These are phyloP conservation scores for Pistacia integerrima DNA, from an alignment of 345 rosid genomes.

Conservation along the genomic window DNA sequence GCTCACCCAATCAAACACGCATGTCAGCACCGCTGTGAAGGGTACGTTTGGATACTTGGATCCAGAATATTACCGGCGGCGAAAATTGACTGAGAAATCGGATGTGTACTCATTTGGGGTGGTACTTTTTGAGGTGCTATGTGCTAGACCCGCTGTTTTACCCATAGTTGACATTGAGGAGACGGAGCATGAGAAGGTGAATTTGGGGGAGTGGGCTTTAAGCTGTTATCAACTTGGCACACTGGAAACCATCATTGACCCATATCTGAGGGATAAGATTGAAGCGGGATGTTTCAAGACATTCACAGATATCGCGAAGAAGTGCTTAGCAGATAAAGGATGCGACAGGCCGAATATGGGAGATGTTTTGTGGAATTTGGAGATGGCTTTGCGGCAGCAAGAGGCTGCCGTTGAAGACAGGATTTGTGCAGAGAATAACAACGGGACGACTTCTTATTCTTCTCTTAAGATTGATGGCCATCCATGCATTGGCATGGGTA, in stretches of 20 bases:
- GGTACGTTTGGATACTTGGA: conserved; percentile 45
- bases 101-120: conserved; percentile 42
- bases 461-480: not conserved
- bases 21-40: conserved; percentile 40
- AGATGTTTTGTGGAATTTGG: conserved; percentile 29
- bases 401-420: not conserved
- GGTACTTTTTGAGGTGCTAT: conserved; percentile 33
- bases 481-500: not conserved
- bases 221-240: conserved; percentile 24
- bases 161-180: not conserved
- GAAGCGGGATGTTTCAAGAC: conserved; percentile 15
- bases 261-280: conserved; percentile 27
- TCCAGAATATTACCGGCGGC: conserved; percentile 36
- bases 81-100: conserved; percentile 34
- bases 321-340: conserved; percentile 25
- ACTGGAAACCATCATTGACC: conserved; percentile 29
- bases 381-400: conserved; percentile 16
- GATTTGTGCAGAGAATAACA: not conserved
- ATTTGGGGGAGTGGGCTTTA: conserved; percentile 34
- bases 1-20: conserved; percentile 20
- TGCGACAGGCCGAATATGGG: conserved; percentile 25
- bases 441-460: not conserved
- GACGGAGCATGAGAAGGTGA: conserved; percentile 20
- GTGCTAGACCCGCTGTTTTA: conserved; percentile 35
- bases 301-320: conserved; percentile 16